Evolutionary conservation across 2,329 filamentous ascomycete genomes (phyloP), one percentile per base, ranked within the genome.

Genomic region (Ceratocystis alfenasii): DNA sequence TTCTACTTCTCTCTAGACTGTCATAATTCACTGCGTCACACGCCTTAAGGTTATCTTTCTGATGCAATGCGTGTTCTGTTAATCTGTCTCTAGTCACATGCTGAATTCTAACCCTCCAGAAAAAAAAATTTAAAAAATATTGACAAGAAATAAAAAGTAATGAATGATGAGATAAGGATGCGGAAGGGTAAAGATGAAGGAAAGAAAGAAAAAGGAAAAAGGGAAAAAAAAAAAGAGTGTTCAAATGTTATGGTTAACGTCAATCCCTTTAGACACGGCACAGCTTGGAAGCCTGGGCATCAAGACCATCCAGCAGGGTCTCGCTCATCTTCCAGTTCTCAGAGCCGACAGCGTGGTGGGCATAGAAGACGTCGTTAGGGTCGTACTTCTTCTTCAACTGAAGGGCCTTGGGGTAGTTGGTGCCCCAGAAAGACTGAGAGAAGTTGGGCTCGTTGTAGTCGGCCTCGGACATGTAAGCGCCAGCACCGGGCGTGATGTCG

Each of bases 391-490:
- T 70, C 75, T 84, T 84, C 20, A 84, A 74, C 2, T 64, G 44
- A 25, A 75, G 67, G 55, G 81, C 70, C 50, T 69, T 71, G 3
- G 69, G 70, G 68, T 81, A 82, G 62, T 80, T 80, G 5, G 48
- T 68, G 1, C 80, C 80, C 69, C 76, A 82, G 72, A 81, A 82
- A 2, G 71, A 73, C 36, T 75, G 70, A 69, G 79, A 73, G 69
- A 74, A 82, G 65, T 78, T 69, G 1, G 75, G 76, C 70, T 82
- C 75, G 67, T 75, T 74, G 53, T 79, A 77, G 70, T 83, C 78
- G 1, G 75, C 78, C 74, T 84, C 81, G 68, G 81, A 82, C 70
- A 80, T 71, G 68, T 82, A 82, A 3, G 77, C 74, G 3, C 79
- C 79, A 1, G 72, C 72, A 1, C 74, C 76, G 2, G 77, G 78